Percentiles rank a stretch among this genome's conserved stretches.
Evolutionary conservation across 176 grass and related monocot species (phyloP).

Genomic region (Saccharum officinarum): DNA sequence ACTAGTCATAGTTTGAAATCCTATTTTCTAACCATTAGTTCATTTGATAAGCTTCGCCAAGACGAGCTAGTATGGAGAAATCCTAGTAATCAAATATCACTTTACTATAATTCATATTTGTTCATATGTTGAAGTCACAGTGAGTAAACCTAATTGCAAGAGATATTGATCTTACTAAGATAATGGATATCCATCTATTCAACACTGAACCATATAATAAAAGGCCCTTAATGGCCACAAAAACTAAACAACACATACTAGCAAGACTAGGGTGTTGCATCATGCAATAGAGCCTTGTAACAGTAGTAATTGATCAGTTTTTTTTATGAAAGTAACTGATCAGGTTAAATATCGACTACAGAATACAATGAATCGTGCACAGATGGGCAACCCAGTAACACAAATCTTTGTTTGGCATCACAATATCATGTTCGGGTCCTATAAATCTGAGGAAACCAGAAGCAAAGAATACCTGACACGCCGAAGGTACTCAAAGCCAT

Average conservation of each 20-base stretch:
- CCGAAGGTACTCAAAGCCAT: constrained; percentile 91
- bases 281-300: not conserved
- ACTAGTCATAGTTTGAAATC: not conserved
- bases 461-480: constrained; percentile 68
- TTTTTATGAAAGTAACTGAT: no score
- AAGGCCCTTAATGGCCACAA: not conserved
- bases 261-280: not conserved
- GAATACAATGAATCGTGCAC: not conserved
- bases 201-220: not conserved
- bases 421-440: not conserved
- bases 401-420: not conserved
- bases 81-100: not conserved
- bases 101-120: not conserved
- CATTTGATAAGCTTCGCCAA: not conserved
- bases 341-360: not conserved
- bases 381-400: not conserved
- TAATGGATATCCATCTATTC: not conserved
- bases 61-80: not conserved
- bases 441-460: not conserved
- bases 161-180: not conserved
- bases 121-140: not conserved
- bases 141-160: not conserved
- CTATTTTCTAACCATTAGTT: not conserved
- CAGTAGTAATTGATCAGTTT: not conserved
- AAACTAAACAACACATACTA: not conserved